Base-by-base conservation (phyloP, 306 rosid genomes). In the Citrullus amarus region DNA sequence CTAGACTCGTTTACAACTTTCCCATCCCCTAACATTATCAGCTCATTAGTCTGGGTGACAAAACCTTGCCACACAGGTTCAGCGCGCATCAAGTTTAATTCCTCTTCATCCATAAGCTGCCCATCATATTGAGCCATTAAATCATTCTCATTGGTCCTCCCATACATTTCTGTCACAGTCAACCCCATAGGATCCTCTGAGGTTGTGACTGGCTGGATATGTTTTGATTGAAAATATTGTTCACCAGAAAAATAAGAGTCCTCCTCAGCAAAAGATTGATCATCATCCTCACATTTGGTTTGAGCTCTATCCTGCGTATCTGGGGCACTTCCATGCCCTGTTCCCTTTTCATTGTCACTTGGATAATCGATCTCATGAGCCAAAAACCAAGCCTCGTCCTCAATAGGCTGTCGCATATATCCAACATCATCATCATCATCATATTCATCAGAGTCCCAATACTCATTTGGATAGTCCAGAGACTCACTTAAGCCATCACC, bases 321-420 rank as follows among this genome's bases (percentile, higher is more conserved):
- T 50, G 92, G 96, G 79, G 87, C 92, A 80, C 90, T 92, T 80
- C 93, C 96, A 86, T 88, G 93, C 79, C 89, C 96, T 16, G 96
- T 88, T 54, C 93, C 98, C 82, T 96, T 96, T 79, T 96, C 98
- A 77, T 96, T 96, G 83, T 96, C 99, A 80, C 99, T 96, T 54
- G 98, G 99, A 86, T 96, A 96, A 85, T 96, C 99, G 59, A 96
- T 88, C 86, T 96, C 99, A 65, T 96, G 99, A n/a, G 97, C 99
- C 85, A 96, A 81, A 84, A 96, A 96, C 99, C 99, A 96, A 75
- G 98, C 86, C 88, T 96, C 99, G 39, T 96, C 99, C 90, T 96
- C 98, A 79, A 96, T 96, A 60, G 99, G 99, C 81, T 96, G 99
- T 85, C 98, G 91, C 96, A 86, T 91, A 84, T 96, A 96, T 61